Evolutionary conservation across 768 basidiomycete genomes (phyloP).

Genomic region (Lactarius psammicola): DNA sequence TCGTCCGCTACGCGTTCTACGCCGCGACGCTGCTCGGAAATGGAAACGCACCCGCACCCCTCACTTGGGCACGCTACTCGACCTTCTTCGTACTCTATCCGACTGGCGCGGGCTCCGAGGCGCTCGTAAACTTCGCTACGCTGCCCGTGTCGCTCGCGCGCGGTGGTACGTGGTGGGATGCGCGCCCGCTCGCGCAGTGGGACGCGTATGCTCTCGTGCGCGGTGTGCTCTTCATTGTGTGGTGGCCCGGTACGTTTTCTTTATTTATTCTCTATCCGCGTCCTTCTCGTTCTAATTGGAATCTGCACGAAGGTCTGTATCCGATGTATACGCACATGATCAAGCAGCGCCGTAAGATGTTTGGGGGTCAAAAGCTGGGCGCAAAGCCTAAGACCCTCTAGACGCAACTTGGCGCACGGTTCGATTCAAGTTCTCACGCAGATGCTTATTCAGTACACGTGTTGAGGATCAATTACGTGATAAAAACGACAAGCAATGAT

Average conservation of each 20-base stretch:
- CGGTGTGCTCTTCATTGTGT: constrained; percentile 63
- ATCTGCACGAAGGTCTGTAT: constrained; percentile 42
- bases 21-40: constrained; percentile 57
- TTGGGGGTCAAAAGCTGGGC: constrained; percentile 42
- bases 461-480: not conserved
- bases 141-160: constrained; percentile 51
- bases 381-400: constrained; percentile 38
- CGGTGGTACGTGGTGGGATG: constrained; percentile 13
- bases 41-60: constrained; percentile 40
- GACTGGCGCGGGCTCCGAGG: constrained; percentile 88
- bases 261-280: not conserved
- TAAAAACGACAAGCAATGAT: not conserved
- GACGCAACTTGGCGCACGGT: not conserved
- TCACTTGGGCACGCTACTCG: constrained; percentile 82
- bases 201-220: constrained; percentile 38
- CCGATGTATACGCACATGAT: constrained; percentile 62
- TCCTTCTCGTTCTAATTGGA: not conserved
- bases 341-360: constrained; percentile 52
- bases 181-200: constrained; percentile 40
- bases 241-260: constrained; percentile 79
- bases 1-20: constrained; percentile 91
- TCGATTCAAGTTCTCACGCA: not conserved
- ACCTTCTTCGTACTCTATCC: constrained; percentile 95
- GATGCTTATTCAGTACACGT: not conserved
- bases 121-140: constrained; percentile 74